Percentiles rank a stretch among this genome's conserved stretches.
phyloP scores from a whole-genome alignment of 2,329 filamentous ascomycete genomes.

The Fusarium albosuccineum region DNA sequence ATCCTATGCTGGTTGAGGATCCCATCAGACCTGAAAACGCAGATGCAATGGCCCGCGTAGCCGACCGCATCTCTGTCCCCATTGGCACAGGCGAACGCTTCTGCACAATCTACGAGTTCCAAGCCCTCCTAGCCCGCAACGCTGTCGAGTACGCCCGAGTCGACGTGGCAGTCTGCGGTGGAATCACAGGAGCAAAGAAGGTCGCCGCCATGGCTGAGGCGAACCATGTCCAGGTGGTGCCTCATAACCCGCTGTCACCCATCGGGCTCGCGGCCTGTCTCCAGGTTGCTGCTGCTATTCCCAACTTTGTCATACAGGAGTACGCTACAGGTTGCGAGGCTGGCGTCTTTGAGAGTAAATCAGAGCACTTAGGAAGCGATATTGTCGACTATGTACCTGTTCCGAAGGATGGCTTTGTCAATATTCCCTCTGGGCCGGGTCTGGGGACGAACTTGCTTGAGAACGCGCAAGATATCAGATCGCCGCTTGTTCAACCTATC shows the following conservation, averaged over 20 bases:
- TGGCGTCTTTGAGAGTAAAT: background rate
- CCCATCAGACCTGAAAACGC: constrained; percentile 27
- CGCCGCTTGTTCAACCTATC: constrained; percentile 3
- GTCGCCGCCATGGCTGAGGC: constrained; percentile 30
- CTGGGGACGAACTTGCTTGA: background rate
- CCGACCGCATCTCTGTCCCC: constrained; percentile 14
- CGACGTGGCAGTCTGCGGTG: constrained; percentile 22
- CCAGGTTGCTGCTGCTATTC: constrained; percentile 19
- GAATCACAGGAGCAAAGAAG: constrained; percentile 27
- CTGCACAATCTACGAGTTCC: constrained; percentile 26
- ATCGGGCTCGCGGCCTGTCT: constrained; percentile 26
- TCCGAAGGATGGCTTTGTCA: background rate
- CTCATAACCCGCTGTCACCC: constrained; percentile 24
- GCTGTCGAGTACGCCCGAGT: constrained; percentile 15
- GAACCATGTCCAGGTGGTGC: constrained; percentile 23
- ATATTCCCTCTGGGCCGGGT: background rate
- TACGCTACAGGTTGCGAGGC: constrained; percentile 12
- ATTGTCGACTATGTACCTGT: background rate
- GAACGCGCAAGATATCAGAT: constrained; percentile 1
- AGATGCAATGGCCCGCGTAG: constrained; percentile 26
- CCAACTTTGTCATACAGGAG: constrained; percentile 33
- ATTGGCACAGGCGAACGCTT: constrained; percentile 24
- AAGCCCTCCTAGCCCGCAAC: constrained; percentile 10
- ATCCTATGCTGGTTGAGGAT: constrained; percentile 24
- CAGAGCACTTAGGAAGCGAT: background rate